Conservation (phyloP, 208 protist genomes). For the Porcisia hertigi region DNA sequence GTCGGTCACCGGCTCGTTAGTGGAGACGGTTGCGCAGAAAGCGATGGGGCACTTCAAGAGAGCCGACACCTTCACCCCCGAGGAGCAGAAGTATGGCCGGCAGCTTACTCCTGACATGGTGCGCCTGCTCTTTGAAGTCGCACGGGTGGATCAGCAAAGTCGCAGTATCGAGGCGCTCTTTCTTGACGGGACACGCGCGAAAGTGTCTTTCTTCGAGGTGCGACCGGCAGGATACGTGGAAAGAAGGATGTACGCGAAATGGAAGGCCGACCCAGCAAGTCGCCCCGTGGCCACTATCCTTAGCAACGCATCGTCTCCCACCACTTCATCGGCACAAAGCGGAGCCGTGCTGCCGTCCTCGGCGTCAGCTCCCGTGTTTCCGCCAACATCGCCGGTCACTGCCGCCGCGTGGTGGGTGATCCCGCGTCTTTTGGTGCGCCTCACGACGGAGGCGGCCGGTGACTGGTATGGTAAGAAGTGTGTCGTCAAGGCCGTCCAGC, state of each 20-base stretch:
- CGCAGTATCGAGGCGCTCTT: slow-evolving; percentile 67
- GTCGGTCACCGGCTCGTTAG: not conserved
- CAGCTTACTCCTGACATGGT: slow-evolving; percentile 50
- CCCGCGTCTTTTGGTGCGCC: slow-evolving; percentile 69
- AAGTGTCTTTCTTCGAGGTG: slow-evolving; percentile 53
- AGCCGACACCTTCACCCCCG: slow-evolving; percentile 39
- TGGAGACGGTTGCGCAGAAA: not conserved
- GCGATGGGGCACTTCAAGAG: slow-evolving; percentile 45
- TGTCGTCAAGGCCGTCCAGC: slow-evolving; percentile 50
- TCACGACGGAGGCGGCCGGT: slow-evolving; percentile 56
- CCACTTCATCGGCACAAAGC: not conserved
- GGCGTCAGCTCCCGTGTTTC: not conserved
- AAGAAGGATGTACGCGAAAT: slow-evolving; percentile 48
- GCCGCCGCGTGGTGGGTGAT: slow-evolving; percentile 70
- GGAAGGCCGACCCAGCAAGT: slow-evolving; percentile 71
- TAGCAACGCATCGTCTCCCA: slow-evolving; percentile 22
- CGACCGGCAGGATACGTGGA: slow-evolving; percentile 81
- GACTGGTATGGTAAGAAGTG: slow-evolving; percentile 74
- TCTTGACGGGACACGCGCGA: slow-evolving; percentile 58
- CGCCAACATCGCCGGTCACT: not conserved
- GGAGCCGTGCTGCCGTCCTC: not conserved
- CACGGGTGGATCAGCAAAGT: slow-evolving; percentile 49
- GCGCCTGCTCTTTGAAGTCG: slow-evolving; percentile 60
- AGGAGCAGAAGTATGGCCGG: slow-evolving; percentile 64
- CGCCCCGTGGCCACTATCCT: slow-evolving; percentile 48